A percentile compares a stretch with the other conserved stretches of the same genome.
These are phyloP conservation scores for Lepidium campestre DNA, from an alignment of 441 rosid genomes.

Conservation along the genomic window DNA sequence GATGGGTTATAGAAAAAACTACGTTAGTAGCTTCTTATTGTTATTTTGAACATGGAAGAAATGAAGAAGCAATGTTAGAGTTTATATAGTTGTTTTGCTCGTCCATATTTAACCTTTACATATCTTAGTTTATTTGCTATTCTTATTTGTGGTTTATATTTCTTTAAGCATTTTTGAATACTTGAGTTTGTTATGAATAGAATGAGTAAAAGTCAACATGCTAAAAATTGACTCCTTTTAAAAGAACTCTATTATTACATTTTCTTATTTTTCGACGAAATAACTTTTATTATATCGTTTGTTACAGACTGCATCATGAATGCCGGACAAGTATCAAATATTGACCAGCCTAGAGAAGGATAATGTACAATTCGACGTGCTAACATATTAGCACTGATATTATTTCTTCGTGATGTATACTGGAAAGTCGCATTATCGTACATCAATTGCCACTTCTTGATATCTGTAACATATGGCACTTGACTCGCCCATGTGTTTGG, in stretches of 20 bases:
- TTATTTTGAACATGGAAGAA: neutral
- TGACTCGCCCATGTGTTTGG: too few relatives aligned
- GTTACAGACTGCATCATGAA: too few relatives aligned
- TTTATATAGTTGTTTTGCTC: slow-evolving; percentile 10
- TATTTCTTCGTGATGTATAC: too few relatives aligned
- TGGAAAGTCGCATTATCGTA: too few relatives aligned
- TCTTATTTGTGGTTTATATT: slow-evolving; percentile 17
- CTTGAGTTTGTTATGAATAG: neutral
- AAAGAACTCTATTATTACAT: neutral
- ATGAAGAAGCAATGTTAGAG: neutral
- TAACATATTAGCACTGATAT: too few relatives aligned
- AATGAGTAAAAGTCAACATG: slow-evolving; percentile 1
- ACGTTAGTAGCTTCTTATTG: neutral
- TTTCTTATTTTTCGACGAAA: too few relatives aligned
- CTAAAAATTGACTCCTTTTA: neutral
- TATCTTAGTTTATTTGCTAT: slow-evolving; percentile 10
- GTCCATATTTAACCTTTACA: neutral
- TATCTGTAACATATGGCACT: too few relatives aligned
- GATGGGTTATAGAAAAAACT: neutral
- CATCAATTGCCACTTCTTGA: too few relatives aligned
- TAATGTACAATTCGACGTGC: too few relatives aligned
- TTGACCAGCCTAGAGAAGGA: too few relatives aligned
- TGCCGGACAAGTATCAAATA: too few relatives aligned
- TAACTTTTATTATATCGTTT: too few relatives aligned
- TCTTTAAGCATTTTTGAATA: neutral